Evolutionary conservation across 331 rosid species (phyloP).

Genomic region (Quercus lobata): DNA sequence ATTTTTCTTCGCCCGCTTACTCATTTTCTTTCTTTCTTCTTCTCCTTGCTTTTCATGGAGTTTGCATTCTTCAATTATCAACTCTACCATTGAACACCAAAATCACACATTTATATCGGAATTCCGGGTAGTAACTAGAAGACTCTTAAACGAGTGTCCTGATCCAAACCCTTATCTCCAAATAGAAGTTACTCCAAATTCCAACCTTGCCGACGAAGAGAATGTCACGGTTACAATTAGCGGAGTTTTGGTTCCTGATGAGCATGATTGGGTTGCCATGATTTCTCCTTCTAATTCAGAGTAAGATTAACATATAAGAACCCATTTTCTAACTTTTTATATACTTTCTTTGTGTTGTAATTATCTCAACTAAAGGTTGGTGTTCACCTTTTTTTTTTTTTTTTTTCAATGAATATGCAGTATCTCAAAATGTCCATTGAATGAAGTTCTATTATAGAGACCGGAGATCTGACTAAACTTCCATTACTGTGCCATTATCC

Average conservation of each 20-base stretch:
- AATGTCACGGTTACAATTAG: constrained; percentile 49
- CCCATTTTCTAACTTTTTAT: background rate
- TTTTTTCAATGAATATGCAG: constrained; percentile 23
- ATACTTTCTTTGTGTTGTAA: background rate
- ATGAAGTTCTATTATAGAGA: constrained; percentile 33
- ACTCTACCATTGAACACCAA: constrained; percentile 36
- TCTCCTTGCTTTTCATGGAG: constrained; percentile 19
- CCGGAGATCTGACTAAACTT: constrained; percentile 69
- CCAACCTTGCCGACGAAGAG: constrained; percentile 44
- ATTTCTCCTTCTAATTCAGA: constrained; percentile 63
- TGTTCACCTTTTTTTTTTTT: background rate
- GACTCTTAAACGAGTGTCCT: constrained; percentile 36
- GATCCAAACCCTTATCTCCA: constrained; percentile 25
- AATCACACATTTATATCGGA: constrained; percentile 62
- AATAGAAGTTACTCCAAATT: constrained; percentile 23
- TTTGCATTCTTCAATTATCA: constrained; percentile 22
- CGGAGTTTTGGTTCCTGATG: constrained; percentile 44
- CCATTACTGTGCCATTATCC: constrained; percentile 95
- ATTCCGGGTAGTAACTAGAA: constrained; percentile 56
- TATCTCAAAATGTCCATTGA: constrained; percentile 31
- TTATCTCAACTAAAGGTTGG: background rate
- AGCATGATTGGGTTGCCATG: constrained; percentile 78
- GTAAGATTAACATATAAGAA: constrained; percentile 32
- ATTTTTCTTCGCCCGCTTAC: background rate
- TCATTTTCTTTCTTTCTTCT: constrained; percentile 22